A percentile compares a stretch with the other conserved stretches of the same genome.
These are phyloP conservation scores for Blastosporella zonata DNA, from an alignment of 1,284 basidiomycete genomes.

Conservation along the genomic window DNA sequence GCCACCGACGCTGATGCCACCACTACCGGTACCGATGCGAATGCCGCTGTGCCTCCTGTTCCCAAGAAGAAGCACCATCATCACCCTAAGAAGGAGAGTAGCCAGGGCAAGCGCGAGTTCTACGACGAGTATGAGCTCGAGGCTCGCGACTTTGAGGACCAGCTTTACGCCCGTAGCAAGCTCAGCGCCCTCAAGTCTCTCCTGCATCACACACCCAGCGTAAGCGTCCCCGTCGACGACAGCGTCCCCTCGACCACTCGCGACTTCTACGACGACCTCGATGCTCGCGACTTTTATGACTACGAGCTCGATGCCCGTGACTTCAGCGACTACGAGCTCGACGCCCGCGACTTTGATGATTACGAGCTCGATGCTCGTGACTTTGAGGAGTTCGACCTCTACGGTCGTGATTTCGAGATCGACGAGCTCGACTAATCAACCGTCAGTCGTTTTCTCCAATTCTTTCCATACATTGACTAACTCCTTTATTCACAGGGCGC, in stretches of 20 bases:
- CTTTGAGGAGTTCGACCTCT: constrained; percentile 6
- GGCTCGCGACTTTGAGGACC: not conserved
- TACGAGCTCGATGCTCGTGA: constrained; percentile 9
- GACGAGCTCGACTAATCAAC: constrained; percentile 10
- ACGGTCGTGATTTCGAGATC: constrained; percentile 12
- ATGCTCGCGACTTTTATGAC: not conserved
- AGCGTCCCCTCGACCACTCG: not conserved
- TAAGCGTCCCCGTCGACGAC: not conserved
- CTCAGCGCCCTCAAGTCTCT: not conserved
- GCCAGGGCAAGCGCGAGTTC: not conserved
- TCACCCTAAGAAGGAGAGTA: not conserved
- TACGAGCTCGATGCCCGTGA: not conserved
- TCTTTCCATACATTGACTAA: constrained; percentile 1
- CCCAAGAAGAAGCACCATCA: too few relatives aligned
- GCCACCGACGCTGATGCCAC: too few relatives aligned
- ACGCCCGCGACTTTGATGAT: not conserved
- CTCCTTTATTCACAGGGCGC: not conserved
- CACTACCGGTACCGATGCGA: too few relatives aligned
- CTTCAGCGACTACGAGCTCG: constrained; percentile 7
- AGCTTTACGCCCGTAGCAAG: not conserved
- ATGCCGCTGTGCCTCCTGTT: too few relatives aligned
- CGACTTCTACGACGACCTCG: not conserved
- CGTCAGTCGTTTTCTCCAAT: constrained; percentile 1
- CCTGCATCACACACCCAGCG: not conserved
- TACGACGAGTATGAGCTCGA: not conserved